Conservation (phyloP, 495 filamentous ascomycete genomes). For the Penicillium longicatenatum region DNA sequence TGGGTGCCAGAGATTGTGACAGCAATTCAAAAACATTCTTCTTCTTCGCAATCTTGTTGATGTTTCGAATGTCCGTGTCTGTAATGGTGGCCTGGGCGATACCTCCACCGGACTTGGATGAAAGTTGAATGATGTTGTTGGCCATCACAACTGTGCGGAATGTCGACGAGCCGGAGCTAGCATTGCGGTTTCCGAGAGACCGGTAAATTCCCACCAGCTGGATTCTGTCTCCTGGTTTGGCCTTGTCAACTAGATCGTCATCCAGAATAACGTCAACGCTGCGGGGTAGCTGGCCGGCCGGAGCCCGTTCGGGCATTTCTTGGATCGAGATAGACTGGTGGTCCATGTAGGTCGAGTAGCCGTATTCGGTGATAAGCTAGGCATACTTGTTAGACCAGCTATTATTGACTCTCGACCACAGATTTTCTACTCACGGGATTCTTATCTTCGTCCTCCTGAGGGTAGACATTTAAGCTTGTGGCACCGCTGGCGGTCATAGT, state of each 20-base stretch:
- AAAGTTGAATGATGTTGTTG: constrained; percentile 93
- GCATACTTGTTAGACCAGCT: constrained; percentile 14
- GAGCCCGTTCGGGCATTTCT: constrained; percentile 98
- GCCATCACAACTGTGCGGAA: constrained; percentile 93
- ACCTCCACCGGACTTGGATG: constrained; percentile 93
- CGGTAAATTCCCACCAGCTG: constrained; percentile 94
- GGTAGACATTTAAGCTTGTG: constrained; percentile 87
- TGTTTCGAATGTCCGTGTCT: constrained; percentile 97
- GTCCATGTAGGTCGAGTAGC: constrained; percentile 91
- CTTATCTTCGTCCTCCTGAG: constrained; percentile 87
- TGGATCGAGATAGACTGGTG: constrained; percentile 98
- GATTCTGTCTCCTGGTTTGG: constrained; percentile 94
- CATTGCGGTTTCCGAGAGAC: constrained; percentile 91
- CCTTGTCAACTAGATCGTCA: constrained; percentile 92
- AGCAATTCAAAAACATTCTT: constrained; percentile 90
- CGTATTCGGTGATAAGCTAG: constrained; percentile 88
- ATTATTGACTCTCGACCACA: background rate
- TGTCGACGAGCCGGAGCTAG: constrained; percentile 78
- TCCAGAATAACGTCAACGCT: constrained; percentile 98
- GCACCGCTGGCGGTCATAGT: constrained; percentile 92
- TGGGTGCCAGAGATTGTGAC: constrained; percentile 95
- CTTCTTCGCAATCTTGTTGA: constrained; percentile 97
- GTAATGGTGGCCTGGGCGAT: constrained; percentile 91
- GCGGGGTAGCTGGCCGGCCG: constrained; percentile 91
- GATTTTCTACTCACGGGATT: constrained; percentile 52